A percentile compares a stretch with the other conserved stretches of the same genome.
These are phyloP conservation scores for Cnidoscolus chayamansa DNA, from an alignment of 441 rosid species.

Conservation along the genomic window DNA sequence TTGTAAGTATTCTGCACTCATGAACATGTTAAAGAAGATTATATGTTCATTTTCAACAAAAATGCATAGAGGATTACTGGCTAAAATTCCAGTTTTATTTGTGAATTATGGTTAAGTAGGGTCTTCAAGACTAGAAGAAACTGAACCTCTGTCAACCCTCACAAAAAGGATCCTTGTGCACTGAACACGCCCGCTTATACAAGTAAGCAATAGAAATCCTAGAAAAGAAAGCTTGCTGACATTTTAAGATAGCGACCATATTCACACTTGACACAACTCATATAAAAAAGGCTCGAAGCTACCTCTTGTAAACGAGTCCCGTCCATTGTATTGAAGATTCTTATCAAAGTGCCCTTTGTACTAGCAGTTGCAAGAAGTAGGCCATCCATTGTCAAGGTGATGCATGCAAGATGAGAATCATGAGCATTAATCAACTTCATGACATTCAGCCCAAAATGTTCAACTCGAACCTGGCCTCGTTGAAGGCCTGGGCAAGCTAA, in stretches of 20 bases:
- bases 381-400: conserved; percentile 91
- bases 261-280: not conserved
- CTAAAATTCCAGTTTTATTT: conserved; percentile 1
- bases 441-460: conserved; percentile 82
- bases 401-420: conserved; percentile 72
- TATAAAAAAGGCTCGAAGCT: conserved; percentile 12
- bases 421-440: conserved; percentile 72
- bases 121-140: not conserved
- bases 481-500: conserved; percentile 88
- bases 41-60: not conserved
- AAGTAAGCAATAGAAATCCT: not conserved
- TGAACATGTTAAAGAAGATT: not conserved
- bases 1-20: not conserved
- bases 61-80: not conserved
- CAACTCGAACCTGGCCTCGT: conserved; percentile 74
- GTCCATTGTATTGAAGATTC: conserved; percentile 97
- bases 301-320: conserved; percentile 93
- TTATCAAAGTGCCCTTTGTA: conserved; percentile 76
- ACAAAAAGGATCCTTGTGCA: too few relatives aligned
- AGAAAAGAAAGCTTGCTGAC: not conserved
- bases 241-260: not conserved
- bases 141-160: too few relatives aligned
- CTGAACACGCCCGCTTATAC: too few relatives aligned
- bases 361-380: conserved; percentile 91
- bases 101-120: not conserved